These are phyloP conservation scores for Colletotrichum brevisporum DNA, from an alignment of 2,329 filamentous ascomycete genomes.

Conservation along the genomic window DNA sequence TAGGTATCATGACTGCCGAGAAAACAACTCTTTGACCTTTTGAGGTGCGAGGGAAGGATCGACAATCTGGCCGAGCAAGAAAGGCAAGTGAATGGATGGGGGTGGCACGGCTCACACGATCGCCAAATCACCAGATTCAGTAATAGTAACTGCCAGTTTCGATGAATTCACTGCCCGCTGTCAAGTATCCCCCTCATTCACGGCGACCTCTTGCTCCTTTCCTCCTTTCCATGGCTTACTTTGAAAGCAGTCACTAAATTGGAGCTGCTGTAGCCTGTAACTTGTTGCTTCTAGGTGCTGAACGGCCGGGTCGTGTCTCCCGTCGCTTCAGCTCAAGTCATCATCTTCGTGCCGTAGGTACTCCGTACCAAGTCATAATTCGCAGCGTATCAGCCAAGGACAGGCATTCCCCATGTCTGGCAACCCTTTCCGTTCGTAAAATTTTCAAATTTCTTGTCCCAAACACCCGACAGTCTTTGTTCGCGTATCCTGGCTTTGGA, in stretches of 20 bases:
- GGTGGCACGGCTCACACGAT: conserved; percentile 3
- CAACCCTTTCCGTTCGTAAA: conserved; percentile 32
- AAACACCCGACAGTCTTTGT: conserved; percentile 12
- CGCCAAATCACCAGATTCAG: neutral
- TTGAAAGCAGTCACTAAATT: no score
- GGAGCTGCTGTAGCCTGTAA: no score
- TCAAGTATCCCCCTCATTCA: neutral
- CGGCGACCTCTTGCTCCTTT: neutral
- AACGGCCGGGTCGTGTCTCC: conserved; percentile 19
- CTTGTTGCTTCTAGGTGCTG: neutral
- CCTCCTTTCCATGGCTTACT: no score
- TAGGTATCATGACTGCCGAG: conserved; percentile 10
- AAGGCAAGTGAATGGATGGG: conserved; percentile 6
- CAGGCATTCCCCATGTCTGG: conserved; percentile 39
- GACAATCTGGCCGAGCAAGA: conserved; percentile 6
- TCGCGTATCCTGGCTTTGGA: conserved; percentile 23
- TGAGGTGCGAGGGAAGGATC: conserved; percentile 18
- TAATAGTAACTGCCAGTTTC: neutral
- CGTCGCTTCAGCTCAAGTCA: conserved; percentile 16
- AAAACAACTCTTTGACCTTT: conserved; percentile 9
- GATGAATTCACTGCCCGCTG: neutral
- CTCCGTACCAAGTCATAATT: neutral
- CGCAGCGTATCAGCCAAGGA: conserved; percentile 5
- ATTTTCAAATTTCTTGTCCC: conserved; percentile 36
- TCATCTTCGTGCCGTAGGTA: conserved; percentile 17